These are phyloP conservation scores for Microbotryum lychnidis-dioicae DNA, from an alignment of 1,284 basidiomycete genomes.

Conservation along the genomic window DNA sequence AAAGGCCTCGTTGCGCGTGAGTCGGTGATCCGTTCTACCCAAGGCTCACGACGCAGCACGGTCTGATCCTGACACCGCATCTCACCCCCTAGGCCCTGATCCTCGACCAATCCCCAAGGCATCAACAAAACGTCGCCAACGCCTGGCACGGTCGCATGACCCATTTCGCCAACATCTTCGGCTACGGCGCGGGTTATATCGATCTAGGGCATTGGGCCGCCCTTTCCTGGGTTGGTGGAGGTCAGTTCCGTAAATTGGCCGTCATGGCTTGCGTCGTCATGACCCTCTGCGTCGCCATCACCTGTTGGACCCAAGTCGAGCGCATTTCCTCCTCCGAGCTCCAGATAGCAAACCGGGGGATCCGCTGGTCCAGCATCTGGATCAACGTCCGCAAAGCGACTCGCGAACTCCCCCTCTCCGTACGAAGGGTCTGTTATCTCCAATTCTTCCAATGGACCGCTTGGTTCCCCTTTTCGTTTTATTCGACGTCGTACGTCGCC, in stretches of 20 bases:
- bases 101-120: slow-evolving; percentile 75
- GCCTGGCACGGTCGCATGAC: slow-evolving; percentile 98
- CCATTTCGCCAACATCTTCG: slow-evolving; percentile 87
- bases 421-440: slow-evolving; percentile 74
- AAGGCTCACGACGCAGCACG: too few species aligned
- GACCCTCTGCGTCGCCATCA: slow-evolving; percentile 71
- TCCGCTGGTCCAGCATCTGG: too few species aligned
- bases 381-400: too few species aligned
- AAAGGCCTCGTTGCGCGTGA: slow-evolving; percentile 29
- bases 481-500: slow-evolving; percentile 41
- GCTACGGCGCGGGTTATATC: slow-evolving; percentile 69
- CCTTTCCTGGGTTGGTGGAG: slow-evolving; percentile 69
- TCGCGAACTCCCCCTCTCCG: slow-evolving; percentile 57
- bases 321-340: too few species aligned
- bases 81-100: slow-evolving; percentile 49
- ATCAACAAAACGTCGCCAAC: slow-evolving; percentile 83
- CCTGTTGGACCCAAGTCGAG: slow-evolving; percentile 62
- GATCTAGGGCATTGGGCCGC: slow-evolving; percentile 55
- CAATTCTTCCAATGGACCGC: slow-evolving; percentile 73
- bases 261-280: slow-evolving; percentile 74
- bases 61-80: too few species aligned
- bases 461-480: slow-evolving; percentile 74
- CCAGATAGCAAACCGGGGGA: too few species aligned
- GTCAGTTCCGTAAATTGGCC: slow-evolving; percentile 93
- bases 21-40: background rate